A percentile compares a stretch with the other conserved stretches of the same genome.
Conservation (phyloP, 306 rosid species). For the Vigna nakashimae region DNA sequence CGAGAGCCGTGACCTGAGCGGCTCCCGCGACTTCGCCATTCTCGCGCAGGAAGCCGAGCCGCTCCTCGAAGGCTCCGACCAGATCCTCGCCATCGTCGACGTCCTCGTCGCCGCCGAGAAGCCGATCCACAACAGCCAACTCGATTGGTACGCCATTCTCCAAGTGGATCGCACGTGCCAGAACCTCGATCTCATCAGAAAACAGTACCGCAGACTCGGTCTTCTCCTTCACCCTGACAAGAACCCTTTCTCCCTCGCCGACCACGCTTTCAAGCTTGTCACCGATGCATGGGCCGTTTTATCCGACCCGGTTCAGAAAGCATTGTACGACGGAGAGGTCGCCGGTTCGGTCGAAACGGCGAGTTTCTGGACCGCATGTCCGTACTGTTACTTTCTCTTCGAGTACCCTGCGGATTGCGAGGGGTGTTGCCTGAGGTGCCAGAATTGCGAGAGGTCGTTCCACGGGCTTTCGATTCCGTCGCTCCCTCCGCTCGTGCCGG, state of each 20-base stretch:
- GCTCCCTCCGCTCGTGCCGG: conserved; percentile 73
- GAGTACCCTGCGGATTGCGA: conserved; percentile 81
- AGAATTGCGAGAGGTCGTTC: conserved; percentile 76
- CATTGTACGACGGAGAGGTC: conserved; percentile 60
- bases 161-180: conserved; percentile 61
- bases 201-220: conserved; percentile 76
- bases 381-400: conserved; percentile 77
- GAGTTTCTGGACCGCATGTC: conserved; percentile 96
- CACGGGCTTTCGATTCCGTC: conserved; percentile 61
- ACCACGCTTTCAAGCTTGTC: conserved; percentile 80
- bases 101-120: conserved; percentile 74
- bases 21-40: conserved; percentile 75
- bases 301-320: conserved; percentile 65
- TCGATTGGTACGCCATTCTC: conserved; percentile 85
- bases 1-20: conserved; percentile 72
- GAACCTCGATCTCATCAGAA: conserved; percentile 65
- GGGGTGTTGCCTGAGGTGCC: conserved; percentile 82
- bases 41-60: conserved; percentile 93
- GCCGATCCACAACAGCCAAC: conserved; percentile 61
- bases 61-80: conserved; percentile 86
- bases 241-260: conserved; percentile 70
- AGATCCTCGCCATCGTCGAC: conserved; percentile 84
- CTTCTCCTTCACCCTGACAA: conserved; percentile 87
- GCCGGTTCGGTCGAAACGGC: conserved; percentile 27
- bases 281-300: conserved; percentile 82